Base-by-base conservation (phyloP, 2,329 filamentous ascomycete genomes). In the Aureobasidium mangrovei region DNA sequence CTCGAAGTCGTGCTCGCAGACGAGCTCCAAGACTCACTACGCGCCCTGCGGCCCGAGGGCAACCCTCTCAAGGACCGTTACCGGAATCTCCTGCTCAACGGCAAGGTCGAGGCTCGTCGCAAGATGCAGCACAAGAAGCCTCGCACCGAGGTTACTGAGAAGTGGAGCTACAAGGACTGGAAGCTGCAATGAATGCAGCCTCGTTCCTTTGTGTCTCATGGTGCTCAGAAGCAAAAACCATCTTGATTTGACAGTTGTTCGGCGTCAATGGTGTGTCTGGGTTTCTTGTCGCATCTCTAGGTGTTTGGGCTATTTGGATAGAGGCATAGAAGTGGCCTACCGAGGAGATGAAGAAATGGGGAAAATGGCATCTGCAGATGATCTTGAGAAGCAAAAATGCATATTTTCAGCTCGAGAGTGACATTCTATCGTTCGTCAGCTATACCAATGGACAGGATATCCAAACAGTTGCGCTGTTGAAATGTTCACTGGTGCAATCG, bases 101-200 rank as follows among this genome's bases (percentile, higher is more conserved):
- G 93, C 57, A 95, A 93, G 73, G 73, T 98, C 58, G 93, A 98
- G 76, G 80, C 81, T 47, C 80, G 93, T 62, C 85, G 85, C 67
- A 84, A 84, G 51, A 81, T 91, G 56, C 91, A 93, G 73, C 80
- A 79, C 64, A 95, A 88, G 78, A 88, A 93, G 76, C 81, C 82
- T 59, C 91, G 84, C 77, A 83, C 76, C 62, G 88, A 87, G 69
- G 72, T 83, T 49, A 95, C 89, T 5, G 93, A 97, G 80, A 98
- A 97, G 74, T 98, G 93, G 93, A 83, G 85, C 42, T 88, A 95
- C 76, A 98, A 98, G 78, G 93, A 98, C 69, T 98, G 95, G 71
- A 78, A 76, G 62, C 71, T 87, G 53, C 48, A 40, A 29, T 57
- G 38, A n/a, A 44, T 31, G 38, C 38, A 39, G n/a, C 26, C 27